Evolutionary conservation across 2,329 filamentous ascomycete genomes (phyloP).

Genomic region (Hirsutella rhossiliensis): DNA sequence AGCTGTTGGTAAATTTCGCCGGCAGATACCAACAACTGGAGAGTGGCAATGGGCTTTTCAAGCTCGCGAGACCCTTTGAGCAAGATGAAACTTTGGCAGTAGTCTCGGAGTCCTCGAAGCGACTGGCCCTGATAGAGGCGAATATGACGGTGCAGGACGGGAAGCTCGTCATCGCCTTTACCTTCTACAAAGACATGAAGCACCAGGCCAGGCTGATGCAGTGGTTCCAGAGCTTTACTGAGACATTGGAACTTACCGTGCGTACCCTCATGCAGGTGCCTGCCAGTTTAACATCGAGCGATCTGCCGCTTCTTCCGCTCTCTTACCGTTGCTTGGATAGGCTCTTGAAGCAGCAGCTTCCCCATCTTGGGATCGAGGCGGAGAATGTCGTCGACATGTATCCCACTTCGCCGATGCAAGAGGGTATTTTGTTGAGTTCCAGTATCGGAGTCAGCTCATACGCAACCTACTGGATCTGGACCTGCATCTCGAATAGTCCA

Average conservation of each 20-base stretch:
- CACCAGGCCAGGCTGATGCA: slow-evolving; percentile 1
- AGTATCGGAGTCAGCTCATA: slow-evolving; percentile 2
- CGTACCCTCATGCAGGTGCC: neutral
- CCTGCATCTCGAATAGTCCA: slow-evolving; percentile 2
- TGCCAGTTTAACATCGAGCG: slow-evolving; percentile 14
- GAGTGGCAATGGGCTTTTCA: slow-evolving; percentile 11
- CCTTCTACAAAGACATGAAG: slow-evolving; percentile 1
- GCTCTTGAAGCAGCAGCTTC: neutral
- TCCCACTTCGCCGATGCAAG: slow-evolving; percentile 24
- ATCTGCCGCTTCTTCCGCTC: slow-evolving; percentile 18
- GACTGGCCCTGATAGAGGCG: slow-evolving; percentile 2
- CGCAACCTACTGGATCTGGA: slow-evolving; percentile 8
- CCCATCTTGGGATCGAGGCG: neutral
- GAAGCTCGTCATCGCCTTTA: slow-evolving; percentile 1
- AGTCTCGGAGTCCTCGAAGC: neutral
- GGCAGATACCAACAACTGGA: slow-evolving; percentile 29
- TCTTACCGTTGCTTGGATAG: neutral
- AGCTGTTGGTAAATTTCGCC: slow-evolving; percentile 37
- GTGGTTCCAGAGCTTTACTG: neutral
- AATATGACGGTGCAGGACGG: slow-evolving; percentile 1
- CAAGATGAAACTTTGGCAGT: too few species aligned
- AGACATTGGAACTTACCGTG: neutral
- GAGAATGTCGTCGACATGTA: slow-evolving; percentile 9
- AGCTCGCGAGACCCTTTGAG: too few species aligned
- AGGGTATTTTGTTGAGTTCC: slow-evolving; percentile 23